Conservation (phyloP, 1,139 yeast genomes). For the Magnusiomyces paraingens region DNA sequence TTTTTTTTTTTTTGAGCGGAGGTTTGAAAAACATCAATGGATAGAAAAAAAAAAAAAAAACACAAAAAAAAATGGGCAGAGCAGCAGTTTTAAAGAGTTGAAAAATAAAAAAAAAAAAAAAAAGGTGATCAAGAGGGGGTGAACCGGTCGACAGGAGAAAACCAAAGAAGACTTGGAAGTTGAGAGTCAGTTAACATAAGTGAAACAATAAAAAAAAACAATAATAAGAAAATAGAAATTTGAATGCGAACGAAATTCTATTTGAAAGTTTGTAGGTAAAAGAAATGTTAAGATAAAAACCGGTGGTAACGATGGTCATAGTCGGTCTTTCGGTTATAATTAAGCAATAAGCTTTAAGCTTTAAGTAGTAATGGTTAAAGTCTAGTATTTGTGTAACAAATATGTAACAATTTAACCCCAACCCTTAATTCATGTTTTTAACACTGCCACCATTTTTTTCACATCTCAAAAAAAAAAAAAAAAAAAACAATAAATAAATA, state of each 20-base stretch:
- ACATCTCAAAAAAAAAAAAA: not conserved
- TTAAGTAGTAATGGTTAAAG: not conserved
- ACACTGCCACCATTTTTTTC: not conserved
- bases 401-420: too few relatives aligned
- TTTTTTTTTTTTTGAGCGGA: too few relatives aligned
- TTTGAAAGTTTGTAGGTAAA: too few relatives aligned
- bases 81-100: too few relatives aligned
- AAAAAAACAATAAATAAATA: not conserved
- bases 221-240: too few relatives aligned
- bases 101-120: not conserved
- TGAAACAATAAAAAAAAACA: too few relatives aligned
- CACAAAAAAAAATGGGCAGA: not conserved
- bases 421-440: too few relatives aligned
- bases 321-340: too few relatives aligned
- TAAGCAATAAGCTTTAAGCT: not conserved
- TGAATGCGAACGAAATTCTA: too few relatives aligned
- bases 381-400: not conserved
- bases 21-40: not conserved
- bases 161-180: not conserved
- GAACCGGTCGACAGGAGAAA: not conserved
- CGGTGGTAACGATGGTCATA: too few relatives aligned
- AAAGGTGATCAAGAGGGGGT: not conserved
- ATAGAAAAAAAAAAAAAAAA: not conserved
- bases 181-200: too few relatives aligned
- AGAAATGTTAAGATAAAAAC: too few relatives aligned